Evolutionary conservation across 192 early-diverging fungal genomes (phyloP), one percentile per base, ranked within the genome.

Genomic region (Podila horticola): DNA sequence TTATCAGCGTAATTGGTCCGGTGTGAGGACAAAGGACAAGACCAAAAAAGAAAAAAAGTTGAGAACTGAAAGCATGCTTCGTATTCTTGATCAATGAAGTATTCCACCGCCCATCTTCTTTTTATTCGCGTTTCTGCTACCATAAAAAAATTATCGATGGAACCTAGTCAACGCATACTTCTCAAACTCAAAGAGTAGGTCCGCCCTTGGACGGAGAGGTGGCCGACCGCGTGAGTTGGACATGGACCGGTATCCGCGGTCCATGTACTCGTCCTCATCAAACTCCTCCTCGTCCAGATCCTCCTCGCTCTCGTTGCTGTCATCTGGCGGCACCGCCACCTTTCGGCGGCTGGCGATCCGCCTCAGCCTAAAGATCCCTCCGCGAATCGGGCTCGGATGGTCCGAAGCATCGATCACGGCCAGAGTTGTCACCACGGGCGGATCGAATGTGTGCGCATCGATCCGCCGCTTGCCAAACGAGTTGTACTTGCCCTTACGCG

Each of bases 221-320:
- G 76, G 76, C 4, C 76, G 69, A 38, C 70, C 76, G 2, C 76
- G 59, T 2, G 61, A 49, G 24, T 24, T 63, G 11, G 69, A 58
- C 70, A 68, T 67, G 30, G 49, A 22, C 49, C 70, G 66, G 24
- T 79, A 79, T 6, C 76, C 76, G 20, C 76, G 69, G 12, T 72
- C 76, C 31, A 72, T 64, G 13, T 55, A 51, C 49, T 79, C 69
- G 30, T 71, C 75, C 13, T 72, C 69, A 20, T 61, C 57, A 20
- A 41, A 33, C 26, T 24, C 34, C 30, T 36, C 58, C 15, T 24
- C 38, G 0, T 75, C 38, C 62, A 22, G 52, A 4, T 55, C 52
- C 5, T 55, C 52, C 15, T 55, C 52, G 52, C 52, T 55, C 52
- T 20, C 24, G 52, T 55, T 55, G 7, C 24, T 55, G 52, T 55